Percentiles rank a stretch among this genome's conserved stretches.
Evolutionary conservation across 495 filamentous ascomycete genomes (phyloP).

Genomic region (Neurospora pannonica): DNA sequence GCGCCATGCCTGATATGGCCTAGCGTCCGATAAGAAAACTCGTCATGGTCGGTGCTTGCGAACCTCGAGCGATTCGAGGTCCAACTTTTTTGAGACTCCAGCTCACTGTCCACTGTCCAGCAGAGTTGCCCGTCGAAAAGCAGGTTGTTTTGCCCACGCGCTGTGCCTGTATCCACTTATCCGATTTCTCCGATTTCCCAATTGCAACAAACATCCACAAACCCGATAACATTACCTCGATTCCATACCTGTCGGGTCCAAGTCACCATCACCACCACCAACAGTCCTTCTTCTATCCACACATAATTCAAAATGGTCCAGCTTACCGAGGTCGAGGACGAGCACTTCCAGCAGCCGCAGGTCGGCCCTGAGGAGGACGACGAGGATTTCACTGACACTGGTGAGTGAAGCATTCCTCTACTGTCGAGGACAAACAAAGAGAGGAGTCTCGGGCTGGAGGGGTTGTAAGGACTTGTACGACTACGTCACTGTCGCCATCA

Average conservation of each 20-base stretch:
- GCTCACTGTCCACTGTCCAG: neutral
- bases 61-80: neutral
- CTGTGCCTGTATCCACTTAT: neutral
- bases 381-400: constrained; percentile 80
- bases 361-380: constrained; percentile 67
- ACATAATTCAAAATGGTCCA: constrained; percentile 72
- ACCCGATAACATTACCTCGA: neutral
- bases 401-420: constrained; percentile 37
- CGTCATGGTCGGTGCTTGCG: constrained; percentile 7
- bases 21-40: constrained; percentile 7
- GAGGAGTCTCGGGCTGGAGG: neutral
- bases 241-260: neutral
- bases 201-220: neutral
- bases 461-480: neutral
- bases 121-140: neutral
- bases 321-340: constrained; percentile 90
- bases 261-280: neutral
- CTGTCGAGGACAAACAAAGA: neutral
- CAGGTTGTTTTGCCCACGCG: neutral
- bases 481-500: neutral
- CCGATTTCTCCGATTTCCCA: neutral
- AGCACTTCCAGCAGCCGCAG: constrained; percentile 77
- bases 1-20: neutral
- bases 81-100: neutral
- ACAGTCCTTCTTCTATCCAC: neutral